phyloP scores from a whole-genome alignment of 2,329 filamentous ascomycete species.

The Aureobasidium sp. region DNA sequence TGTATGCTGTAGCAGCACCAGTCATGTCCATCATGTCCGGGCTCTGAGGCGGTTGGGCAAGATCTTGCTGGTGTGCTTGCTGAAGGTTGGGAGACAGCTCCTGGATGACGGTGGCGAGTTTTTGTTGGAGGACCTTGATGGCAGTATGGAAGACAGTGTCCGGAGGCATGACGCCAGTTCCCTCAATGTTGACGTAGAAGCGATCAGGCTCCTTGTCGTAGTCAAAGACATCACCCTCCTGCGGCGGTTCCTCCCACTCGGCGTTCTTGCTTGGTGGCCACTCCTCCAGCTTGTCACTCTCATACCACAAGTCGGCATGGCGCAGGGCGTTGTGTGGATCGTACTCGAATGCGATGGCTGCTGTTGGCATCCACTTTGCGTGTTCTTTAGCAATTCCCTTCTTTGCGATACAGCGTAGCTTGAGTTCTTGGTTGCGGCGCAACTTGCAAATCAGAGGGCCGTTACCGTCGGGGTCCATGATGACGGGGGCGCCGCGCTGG shows the following conservation, averaged over 20 bases:
- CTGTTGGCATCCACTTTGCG: slow-evolving; percentile 91
- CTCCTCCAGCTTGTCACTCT: slow-evolving; percentile 71
- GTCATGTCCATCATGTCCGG: slow-evolving; percentile 41
- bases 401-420: slow-evolving; percentile 87
- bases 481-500: slow-evolving; percentile 60
- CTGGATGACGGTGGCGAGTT: slow-evolving; percentile 72
- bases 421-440: slow-evolving; percentile 78
- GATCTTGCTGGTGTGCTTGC: slow-evolving; percentile 45
- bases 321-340: slow-evolving; percentile 94
- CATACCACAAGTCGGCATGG: slow-evolving; percentile 92
- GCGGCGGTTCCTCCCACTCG: slow-evolving; percentile 66
- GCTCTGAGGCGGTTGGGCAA: slow-evolving; percentile 43
- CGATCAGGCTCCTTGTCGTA: slow-evolving; percentile 68
- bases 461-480: slow-evolving; percentile 70
- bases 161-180: slow-evolving; percentile 77
- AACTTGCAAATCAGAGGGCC: slow-evolving; percentile 87
- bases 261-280: slow-evolving; percentile 66
- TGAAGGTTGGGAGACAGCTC: slow-evolving; percentile 45
- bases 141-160: slow-evolving; percentile 83
- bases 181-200: slow-evolving; percentile 94
- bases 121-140: slow-evolving; percentile 80
- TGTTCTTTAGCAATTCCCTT: slow-evolving; percentile 99
- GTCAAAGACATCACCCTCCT: slow-evolving; percentile 81
- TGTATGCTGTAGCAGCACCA: slow-evolving; percentile 56
- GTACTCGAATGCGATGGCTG: slow-evolving; percentile 94